Percentiles rank a stretch among this genome's conserved stretches.
Evolutionary conservation across 2,329 filamentous ascomycete genomes (phyloP).

Genomic region (Colletotrichum lindemuthianum): DNA sequence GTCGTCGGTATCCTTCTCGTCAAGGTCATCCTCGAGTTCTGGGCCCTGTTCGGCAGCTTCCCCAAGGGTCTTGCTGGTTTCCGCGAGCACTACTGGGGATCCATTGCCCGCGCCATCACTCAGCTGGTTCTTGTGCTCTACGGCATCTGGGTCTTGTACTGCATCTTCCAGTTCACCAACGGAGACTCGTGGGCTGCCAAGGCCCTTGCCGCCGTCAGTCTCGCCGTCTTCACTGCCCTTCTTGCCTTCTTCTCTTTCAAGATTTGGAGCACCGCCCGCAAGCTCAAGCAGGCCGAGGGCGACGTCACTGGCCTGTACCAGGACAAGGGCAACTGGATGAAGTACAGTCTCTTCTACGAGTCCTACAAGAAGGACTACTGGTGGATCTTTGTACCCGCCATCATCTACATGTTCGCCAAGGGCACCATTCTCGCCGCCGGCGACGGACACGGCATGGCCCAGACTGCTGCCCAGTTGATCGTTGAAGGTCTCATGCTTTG

Average conservation of each 20-base stretch:
- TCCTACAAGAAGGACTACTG: conserved; percentile 94
- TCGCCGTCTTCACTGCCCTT: conserved; percentile 81
- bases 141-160: conserved; percentile 95
- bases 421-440: conserved; percentile 86
- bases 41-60: conserved; percentile 90
- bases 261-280: conserved; percentile 80
- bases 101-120: conserved; percentile 88
- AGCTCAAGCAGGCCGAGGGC: conserved; percentile 80
- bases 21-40: conserved; percentile 90
- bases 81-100: conserved; percentile 95
- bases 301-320: conserved; percentile 81
- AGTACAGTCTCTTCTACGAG: conserved; percentile 98
- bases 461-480: conserved; percentile 81
- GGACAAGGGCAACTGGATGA: conserved; percentile 88
- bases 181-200: conserved; percentile 97
- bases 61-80: conserved; percentile 83
- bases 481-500: conserved; percentile 84
- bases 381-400: conserved; percentile 94
- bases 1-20: conserved; percentile 87
- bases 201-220: conserved; percentile 81
- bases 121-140: conserved; percentile 92
- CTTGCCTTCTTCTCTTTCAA: conserved; percentile 86
- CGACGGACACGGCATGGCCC: conserved; percentile 84
- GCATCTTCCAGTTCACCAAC: conserved; percentile 92
- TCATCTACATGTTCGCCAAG: conserved; percentile 91